Percentiles rank a stretch among this genome's conserved stretches.
These are phyloP conservation scores for Fusarium newnesense DNA, from an alignment of 2,329 filamentous ascomycete genomes.

Conservation along the genomic window DNA sequence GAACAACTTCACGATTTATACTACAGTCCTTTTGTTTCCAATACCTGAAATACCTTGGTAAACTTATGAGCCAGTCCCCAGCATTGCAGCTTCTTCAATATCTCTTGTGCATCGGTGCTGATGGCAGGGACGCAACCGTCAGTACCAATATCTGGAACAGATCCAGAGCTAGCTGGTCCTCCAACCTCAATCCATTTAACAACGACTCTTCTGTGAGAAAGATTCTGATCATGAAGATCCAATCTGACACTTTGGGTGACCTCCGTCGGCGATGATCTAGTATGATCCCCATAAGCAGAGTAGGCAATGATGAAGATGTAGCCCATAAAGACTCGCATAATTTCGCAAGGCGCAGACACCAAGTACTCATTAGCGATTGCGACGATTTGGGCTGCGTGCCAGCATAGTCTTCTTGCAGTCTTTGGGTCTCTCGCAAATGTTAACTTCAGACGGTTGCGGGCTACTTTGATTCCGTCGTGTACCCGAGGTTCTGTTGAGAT, in stretches of 20 bases:
- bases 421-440: neutral
- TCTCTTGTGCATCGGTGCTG: neutral
- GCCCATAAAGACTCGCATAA: constrained; percentile 5
- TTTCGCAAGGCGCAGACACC: neutral
- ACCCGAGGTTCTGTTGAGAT: neutral
- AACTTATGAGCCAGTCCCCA: neutral
- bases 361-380: neutral
- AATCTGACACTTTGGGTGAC: neutral
- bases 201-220: neutral
- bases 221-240: neutral
- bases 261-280: neutral
- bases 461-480: neutral
- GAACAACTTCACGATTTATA: rapidly evolving
- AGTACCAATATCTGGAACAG: neutral
- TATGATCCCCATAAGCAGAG: neutral
- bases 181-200: constrained; percentile 1
- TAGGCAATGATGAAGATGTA: constrained; percentile 4
- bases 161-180: neutral
- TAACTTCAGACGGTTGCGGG: neutral
- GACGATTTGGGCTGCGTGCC: neutral
- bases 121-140: neutral
- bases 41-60: neutral
- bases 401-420: neutral
- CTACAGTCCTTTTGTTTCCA: neutral
- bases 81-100: neutral